Evolutionary conservation across 352 stramenopile species (phyloP).

Genomic region (Pythium periplocum): DNA sequence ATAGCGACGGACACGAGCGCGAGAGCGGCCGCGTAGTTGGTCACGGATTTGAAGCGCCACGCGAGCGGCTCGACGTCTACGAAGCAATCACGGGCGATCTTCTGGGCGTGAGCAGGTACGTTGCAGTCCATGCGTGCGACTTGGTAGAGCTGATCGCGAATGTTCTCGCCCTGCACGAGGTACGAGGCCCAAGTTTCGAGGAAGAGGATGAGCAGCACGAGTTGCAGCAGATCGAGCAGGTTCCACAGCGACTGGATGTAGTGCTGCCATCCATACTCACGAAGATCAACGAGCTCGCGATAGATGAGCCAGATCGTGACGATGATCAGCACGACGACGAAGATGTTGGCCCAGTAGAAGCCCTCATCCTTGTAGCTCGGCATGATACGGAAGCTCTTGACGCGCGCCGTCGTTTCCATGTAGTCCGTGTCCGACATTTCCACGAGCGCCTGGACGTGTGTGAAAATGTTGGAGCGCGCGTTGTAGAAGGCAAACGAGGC

Average conservation of each 20-base stretch:
- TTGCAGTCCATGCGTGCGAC: slow-evolving; percentile 52
- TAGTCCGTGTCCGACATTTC: slow-evolving; percentile 79
- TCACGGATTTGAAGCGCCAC: slow-evolving; percentile 40
- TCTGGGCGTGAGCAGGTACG: slow-evolving; percentile 35
- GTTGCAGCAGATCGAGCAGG: slow-evolving; percentile 64
- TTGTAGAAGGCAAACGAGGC: slow-evolving; percentile 72
- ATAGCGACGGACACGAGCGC: slow-evolving; percentile 68
- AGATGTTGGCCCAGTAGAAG: slow-evolving; percentile 47
- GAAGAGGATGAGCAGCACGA: slow-evolving; percentile 62
- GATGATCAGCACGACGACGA: slow-evolving; percentile 56
- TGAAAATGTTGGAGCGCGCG: slow-evolving; percentile 72
- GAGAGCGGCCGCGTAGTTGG: slow-evolving; percentile 50
- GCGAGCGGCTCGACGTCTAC: slow-evolving; percentile 53
- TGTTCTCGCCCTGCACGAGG: slow-evolving; percentile 40
- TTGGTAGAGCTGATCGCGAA: slow-evolving; percentile 40
- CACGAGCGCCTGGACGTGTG: slow-evolving; percentile 59
- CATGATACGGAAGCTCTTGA: slow-evolving; percentile 73
- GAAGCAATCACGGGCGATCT: slow-evolving; percentile 39
- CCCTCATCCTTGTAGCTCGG: slow-evolving; percentile 38
- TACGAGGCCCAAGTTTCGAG: slow-evolving; percentile 56
- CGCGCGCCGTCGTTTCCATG: slow-evolving; percentile 58
- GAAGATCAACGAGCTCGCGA: slow-evolving; percentile 49
- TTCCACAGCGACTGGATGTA: slow-evolving; percentile 82
- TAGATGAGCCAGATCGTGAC: slow-evolving; percentile 44
- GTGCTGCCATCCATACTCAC: slow-evolving; percentile 39